Evolutionary conservation across 2,329 filamentous ascomycete species (phyloP).

Genomic region (Ambrosiella xylebori): DNA sequence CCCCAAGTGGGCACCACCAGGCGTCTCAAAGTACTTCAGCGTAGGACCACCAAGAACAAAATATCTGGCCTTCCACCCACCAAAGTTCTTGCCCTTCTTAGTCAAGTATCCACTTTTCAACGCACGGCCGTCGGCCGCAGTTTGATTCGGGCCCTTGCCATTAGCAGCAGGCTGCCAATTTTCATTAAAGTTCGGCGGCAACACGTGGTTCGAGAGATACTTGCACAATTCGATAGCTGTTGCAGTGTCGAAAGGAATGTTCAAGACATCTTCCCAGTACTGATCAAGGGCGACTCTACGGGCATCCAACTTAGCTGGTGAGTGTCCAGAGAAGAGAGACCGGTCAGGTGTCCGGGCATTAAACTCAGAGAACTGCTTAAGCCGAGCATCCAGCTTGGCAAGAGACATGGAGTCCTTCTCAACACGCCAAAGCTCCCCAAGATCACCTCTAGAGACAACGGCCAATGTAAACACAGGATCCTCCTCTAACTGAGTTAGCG

Average conservation of each 20-base stretch:
- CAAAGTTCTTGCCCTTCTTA: slow-evolving; percentile 96
- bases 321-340: slow-evolving; percentile 76
- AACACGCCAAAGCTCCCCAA: slow-evolving; percentile 74
- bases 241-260: slow-evolving; percentile 61
- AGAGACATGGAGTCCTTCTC: slow-evolving; percentile 81
- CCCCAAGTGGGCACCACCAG: slow-evolving; percentile 76
- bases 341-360: slow-evolving; percentile 66
- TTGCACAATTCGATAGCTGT: slow-evolving; percentile 70
- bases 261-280: slow-evolving; percentile 73
- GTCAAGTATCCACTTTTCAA: slow-evolving; percentile 82
- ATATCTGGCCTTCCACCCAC: slow-evolving; percentile 81
- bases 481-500: slow-evolving; percentile 64
- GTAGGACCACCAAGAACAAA: slow-evolving; percentile 43
- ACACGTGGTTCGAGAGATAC: slow-evolving; percentile 56
- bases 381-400: slow-evolving; percentile 60
- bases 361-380: slow-evolving; percentile 54
- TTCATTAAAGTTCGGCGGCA: slow-evolving; percentile 46
- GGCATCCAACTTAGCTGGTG: slow-evolving; percentile 82
- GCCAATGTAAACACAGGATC: slow-evolving; percentile 89
- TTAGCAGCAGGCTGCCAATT: slow-evolving; percentile 21
- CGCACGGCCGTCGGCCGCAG: slow-evolving; percentile 37
- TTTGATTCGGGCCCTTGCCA: slow-evolving; percentile 23
- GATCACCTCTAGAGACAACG: slow-evolving; percentile 58
- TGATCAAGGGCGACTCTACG: slow-evolving; percentile 62
- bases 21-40: slow-evolving; percentile 80